Base-by-base conservation (phyloP, 495 filamentous ascomycete species). In the Thermothielavioides terrestris region DNA sequence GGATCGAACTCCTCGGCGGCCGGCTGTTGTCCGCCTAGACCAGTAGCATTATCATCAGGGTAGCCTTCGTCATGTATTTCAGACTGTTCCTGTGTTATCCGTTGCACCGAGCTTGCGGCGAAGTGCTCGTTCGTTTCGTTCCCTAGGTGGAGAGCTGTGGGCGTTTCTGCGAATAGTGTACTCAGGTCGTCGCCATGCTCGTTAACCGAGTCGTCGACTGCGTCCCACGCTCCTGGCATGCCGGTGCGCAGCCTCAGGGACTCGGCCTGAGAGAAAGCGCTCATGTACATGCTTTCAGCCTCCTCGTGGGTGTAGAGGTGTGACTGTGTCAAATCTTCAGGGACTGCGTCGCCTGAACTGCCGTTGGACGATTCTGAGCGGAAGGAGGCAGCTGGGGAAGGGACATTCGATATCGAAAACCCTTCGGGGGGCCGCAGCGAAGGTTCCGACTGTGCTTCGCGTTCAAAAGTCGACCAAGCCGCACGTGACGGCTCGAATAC, bases 211-310 rank as follows among this genome's bases (percentile, higher is more conserved):
- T 53, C 31, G 5, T 55, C 54, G 26, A 53, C 67, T 5, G 66
- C 74, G 54, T 77, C 77, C 82, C 80, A 85, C 28, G 65, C 73
- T 5, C 81, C 82, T 11, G 82, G 82, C 66, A 84, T 81, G 3
- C 54, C 53, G 30, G 65, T 67, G 63, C 67, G 59, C 60, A 74
- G 27, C 66, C 71, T 58, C 41, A 55, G 57, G 2, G 67, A 65
- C 12, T 52, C 54, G 14, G 64, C 58, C 34, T 74, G 50, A 6
- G 73, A 76, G 35, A 77, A 73, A 3, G 76, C 75, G 47, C 76
- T 79, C 75, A 96, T 90, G 55, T 97, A 97, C 82, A 99, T 85
- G 66, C 92, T 97, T 57, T 91, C 84, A 0, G 92, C 92, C 50
- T 97, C 89, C 49, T 94, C 88, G 48, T 94, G 84, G 45, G 80